phyloP scores from a whole-genome alignment of 2,329 filamentous ascomycete genomes.

The Aspergillus aculeatinus region DNA sequence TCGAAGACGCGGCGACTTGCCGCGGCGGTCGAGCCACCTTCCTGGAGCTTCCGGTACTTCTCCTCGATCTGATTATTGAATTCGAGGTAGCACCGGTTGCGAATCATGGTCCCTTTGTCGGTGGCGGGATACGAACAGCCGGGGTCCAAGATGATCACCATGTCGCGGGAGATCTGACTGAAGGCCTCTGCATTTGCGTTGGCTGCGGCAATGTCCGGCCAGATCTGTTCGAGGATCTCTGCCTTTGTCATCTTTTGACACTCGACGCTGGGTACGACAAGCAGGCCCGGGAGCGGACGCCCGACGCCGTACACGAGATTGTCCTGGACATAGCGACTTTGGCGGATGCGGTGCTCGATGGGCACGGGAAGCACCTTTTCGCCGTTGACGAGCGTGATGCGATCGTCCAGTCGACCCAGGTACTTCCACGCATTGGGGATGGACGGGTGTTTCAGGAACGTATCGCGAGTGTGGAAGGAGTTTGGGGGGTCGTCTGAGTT shows the following conservation, averaged over 20 bases:
- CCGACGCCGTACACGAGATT: constrained; percentile 58
- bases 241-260: constrained; percentile 42
- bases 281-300: constrained; percentile 52
- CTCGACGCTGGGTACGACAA: constrained; percentile 53
- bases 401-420: constrained; percentile 45
- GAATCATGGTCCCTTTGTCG: constrained; percentile 59
- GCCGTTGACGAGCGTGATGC: constrained; percentile 47
- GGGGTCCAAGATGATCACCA: constrained; percentile 42
- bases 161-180: constrained; percentile 44
- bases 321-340: constrained; percentile 54
- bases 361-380: constrained; percentile 50
- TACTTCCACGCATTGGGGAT: constrained; percentile 48
- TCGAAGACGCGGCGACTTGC: constrained; percentile 8
- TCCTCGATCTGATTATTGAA: constrained; percentile 51
- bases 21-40: constrained; percentile 30
- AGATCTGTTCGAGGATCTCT: constrained; percentile 48
- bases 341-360: constrained; percentile 54
- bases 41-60: constrained; percentile 47
- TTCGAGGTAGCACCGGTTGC: constrained; percentile 51
- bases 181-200: constrained; percentile 29
- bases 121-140: constrained; percentile 50
- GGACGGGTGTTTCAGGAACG: constrained; percentile 47
- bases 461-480: constrained; percentile 60
- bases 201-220: constrained; percentile 39
- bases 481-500: constrained; percentile 51